Base-by-base conservation (phyloP, 2,329 filamentous ascomycete genomes). In the Curvularia hawaiiensis region DNA sequence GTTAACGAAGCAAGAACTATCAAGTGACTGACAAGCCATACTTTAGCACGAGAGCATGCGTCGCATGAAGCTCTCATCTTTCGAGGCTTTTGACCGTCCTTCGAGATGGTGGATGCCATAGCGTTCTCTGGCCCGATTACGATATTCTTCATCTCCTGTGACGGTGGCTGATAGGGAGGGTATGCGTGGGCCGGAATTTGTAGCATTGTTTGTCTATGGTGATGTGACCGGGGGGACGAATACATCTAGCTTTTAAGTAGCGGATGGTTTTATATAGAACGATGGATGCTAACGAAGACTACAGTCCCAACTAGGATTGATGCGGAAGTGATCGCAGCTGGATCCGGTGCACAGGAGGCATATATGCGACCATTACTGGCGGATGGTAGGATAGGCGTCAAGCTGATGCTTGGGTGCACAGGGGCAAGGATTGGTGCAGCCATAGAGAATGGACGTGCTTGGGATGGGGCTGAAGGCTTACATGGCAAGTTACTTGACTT, bases 51-150 rank as follows among this genome's bases (percentile, higher is more conserved):
- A 35, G 73, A 76, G 64, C 73, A 76, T 31, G 73, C 73, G 60
- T 76, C 73, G 40, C 73, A 76, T 28, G 73, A 76, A 59, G 73
- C 73, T 59, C 73, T 66, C 60, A 76, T 71, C 62, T 76, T 76
- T 39, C 73, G 70, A 52, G 71, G 69, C 62, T 74, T 76, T 43
- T 61, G 60, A 44, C 69, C 66, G 26, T 64, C 65, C 12, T 65
- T 63, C 3, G 66, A 61, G 28, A 62, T 62, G 51, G 57, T 66
- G 26, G 68, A 65, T 46, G 67, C 53, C 47, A 67, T 54, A 31
- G 62, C 61, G 53, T 49, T 68, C 22, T 63, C 52, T 18, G 66
- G 64, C 28, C 66, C 31, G 28, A 61, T 46, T 16, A 63, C 59
- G 66, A 71, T 71, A 43, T 56, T 64, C 54, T 69, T 63, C 52